Evolutionary conservation across 306 rosid species (phyloP).

Genomic region (Castanea crenata): DNA sequence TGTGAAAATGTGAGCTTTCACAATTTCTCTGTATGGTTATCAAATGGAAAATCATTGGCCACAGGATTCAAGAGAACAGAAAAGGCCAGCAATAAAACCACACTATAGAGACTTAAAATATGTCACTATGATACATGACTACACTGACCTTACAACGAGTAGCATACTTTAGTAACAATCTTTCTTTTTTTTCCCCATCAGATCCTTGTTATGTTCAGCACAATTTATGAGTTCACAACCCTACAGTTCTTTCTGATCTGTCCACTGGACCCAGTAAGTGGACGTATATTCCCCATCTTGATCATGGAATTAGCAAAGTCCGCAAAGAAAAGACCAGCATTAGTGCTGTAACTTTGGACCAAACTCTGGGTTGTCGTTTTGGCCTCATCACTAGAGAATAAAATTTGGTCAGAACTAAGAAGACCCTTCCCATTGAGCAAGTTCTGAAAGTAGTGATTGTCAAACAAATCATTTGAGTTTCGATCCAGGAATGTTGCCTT

Average conservation of each 20-base stretch:
- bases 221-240: slow-evolving; percentile 35
- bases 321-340: slow-evolving; percentile 35
- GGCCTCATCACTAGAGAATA: slow-evolving; percentile 46
- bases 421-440: slow-evolving; percentile 60
- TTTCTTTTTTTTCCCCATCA: no score
- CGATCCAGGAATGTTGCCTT: slow-evolving; percentile 50
- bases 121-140: background rate
- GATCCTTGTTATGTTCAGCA: background rate
- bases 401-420: slow-evolving; percentile 72
- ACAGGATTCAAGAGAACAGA: no score
- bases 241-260: slow-evolving; percentile 81
- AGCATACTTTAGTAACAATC: no score
- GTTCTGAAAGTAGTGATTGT: slow-evolving; percentile 75
- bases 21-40: no score
- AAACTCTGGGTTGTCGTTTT: slow-evolving; percentile 44
- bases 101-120: background rate
- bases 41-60: no score
- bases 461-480: slow-evolving; percentile 75
- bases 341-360: slow-evolving; percentile 51
- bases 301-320: slow-evolving; percentile 75
- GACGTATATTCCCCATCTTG: slow-evolving; percentile 73
- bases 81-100: background rate
- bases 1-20: no score
- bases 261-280: slow-evolving; percentile 64
- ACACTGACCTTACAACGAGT: background rate